Conservation (phyloP, 352 stramenopile species). For the Pythium apleroticum region DNA sequence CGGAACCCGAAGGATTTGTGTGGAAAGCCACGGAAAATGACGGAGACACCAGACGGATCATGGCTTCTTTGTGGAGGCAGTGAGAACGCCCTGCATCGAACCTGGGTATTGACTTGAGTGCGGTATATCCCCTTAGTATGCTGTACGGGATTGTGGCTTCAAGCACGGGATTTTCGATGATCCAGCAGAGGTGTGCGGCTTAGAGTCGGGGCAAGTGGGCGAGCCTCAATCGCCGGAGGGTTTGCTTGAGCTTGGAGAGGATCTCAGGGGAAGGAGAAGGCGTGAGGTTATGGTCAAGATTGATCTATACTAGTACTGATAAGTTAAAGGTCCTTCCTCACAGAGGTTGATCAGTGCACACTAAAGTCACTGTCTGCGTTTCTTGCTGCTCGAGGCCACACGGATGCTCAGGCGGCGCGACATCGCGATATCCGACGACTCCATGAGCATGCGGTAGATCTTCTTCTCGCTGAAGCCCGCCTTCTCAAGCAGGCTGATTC, state of each 20-base stretch:
- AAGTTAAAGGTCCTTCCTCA: neutral
- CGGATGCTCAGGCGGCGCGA: conserved; percentile 22
- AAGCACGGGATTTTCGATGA: too few relatives aligned
- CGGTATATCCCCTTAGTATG: too few relatives aligned
- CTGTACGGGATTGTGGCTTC: too few relatives aligned
- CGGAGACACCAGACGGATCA: neutral
- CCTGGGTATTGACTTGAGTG: too few relatives aligned
- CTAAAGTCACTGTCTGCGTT: neutral
- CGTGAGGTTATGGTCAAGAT: neutral
- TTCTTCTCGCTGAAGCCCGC: conserved; percentile 35
- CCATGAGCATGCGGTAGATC: conserved; percentile 33
- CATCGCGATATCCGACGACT: conserved; percentile 32
- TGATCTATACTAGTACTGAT: neutral
- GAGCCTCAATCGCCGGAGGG: too few relatives aligned
- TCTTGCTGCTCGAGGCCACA: neutral
- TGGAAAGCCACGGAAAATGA: neutral
- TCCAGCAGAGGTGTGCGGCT: too few relatives aligned
- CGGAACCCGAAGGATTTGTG: neutral
- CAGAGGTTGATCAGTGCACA: neutral
- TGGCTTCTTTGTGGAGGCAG: neutral
- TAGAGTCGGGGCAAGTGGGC: too few relatives aligned
- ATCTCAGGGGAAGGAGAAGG: too few relatives aligned
- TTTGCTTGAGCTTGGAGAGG: too few relatives aligned
- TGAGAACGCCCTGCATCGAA: too few relatives aligned
- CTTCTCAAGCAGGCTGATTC: conserved; percentile 29